These are phyloP conservation scores for Metschnikowia henanensis DNA, from an alignment of 805 yeast genomes.

Conservation along the genomic window DNA sequence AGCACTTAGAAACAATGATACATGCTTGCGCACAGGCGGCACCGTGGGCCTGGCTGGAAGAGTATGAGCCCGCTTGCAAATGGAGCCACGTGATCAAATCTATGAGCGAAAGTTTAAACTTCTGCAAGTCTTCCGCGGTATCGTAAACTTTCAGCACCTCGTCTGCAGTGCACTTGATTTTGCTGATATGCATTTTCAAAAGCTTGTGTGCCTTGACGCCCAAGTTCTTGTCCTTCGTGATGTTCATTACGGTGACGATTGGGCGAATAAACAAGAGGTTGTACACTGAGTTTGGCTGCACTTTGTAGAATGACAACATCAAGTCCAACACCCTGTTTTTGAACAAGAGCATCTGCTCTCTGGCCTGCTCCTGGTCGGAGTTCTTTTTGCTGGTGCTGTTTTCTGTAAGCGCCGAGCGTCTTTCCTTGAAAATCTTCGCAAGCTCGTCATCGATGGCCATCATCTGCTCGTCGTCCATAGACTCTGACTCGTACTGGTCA, in stretches of 20 bases:
- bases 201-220: constrained; percentile 78
- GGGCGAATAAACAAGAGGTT: constrained; percentile 52
- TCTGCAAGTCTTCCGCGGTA: constrained; percentile 16
- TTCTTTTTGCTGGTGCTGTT: constrained; percentile 58
- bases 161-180: constrained; percentile 35
- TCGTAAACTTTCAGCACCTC: constrained; percentile 21
- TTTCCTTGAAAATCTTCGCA: constrained; percentile 79
- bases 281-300: constrained; percentile 41
- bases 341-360: constrained; percentile 74
- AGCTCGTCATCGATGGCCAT: constrained; percentile 87
- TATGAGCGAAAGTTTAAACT: constrained; percentile 23
- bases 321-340: constrained; percentile 79
- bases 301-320: constrained; percentile 59
- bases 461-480: constrained; percentile 97
- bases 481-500: constrained; percentile 60
- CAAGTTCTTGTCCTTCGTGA: constrained; percentile 67
- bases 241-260: constrained; percentile 55
- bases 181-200: constrained; percentile 59
- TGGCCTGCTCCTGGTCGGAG: constrained; percentile 73
- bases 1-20: constrained; percentile 60
- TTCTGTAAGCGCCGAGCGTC: constrained; percentile 61
- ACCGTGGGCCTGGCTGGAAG: constrained; percentile 49
- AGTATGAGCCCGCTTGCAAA: constrained; percentile 36
- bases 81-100: constrained; percentile 44
- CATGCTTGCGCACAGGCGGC: constrained; percentile 66